These are phyloP conservation scores for Myxozyma monticola DNA, from an alignment of 805 yeast genomes.

Conservation along the genomic window DNA sequence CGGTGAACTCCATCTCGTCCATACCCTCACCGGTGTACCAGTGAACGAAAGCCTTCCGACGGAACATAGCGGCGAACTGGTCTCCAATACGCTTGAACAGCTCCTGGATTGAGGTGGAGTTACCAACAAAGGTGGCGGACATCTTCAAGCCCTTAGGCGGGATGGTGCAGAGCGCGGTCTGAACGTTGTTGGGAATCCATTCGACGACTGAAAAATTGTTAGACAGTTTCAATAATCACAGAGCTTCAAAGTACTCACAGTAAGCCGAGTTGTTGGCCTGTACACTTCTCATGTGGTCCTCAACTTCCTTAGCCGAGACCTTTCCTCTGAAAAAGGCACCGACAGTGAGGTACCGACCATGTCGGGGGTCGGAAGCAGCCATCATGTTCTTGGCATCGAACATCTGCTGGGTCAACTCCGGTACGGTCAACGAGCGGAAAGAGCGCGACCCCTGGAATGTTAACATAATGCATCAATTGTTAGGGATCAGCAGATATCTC, in stretches of 20 bases:
- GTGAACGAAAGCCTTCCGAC: conserved; percentile 91
- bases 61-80: conserved; percentile 91
- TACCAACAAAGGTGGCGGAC: conserved; percentile 93
- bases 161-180: conserved; percentile 90
- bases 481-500: neutral
- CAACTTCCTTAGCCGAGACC: conserved; percentile 90
- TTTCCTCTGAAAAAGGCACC: conserved; percentile 95
- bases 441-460: conserved; percentile 59
- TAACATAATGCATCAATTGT: conserved; percentile 34
- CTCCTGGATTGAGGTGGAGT: conserved; percentile 92
- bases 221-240: too few species aligned
- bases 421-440: conserved; percentile 83
- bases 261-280: conserved; percentile 80
- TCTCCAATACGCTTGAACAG: conserved; percentile 86
- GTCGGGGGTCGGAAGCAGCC: conserved; percentile 94
- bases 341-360: conserved; percentile 88
- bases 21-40: conserved; percentile 97
- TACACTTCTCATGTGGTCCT: conserved; percentile 86
- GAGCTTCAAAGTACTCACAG: conserved; percentile 34
- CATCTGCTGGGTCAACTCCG: conserved; percentile 93
- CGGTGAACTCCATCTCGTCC: conserved; percentile 94
- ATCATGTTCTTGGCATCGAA: conserved; percentile 90
- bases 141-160: conserved; percentile 84
- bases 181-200: conserved; percentile 97
- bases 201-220: conserved; percentile 56